Base-by-base conservation (phyloP, 1,284 basidiomycete genomes). In the Pterulicium gracile region DNA sequence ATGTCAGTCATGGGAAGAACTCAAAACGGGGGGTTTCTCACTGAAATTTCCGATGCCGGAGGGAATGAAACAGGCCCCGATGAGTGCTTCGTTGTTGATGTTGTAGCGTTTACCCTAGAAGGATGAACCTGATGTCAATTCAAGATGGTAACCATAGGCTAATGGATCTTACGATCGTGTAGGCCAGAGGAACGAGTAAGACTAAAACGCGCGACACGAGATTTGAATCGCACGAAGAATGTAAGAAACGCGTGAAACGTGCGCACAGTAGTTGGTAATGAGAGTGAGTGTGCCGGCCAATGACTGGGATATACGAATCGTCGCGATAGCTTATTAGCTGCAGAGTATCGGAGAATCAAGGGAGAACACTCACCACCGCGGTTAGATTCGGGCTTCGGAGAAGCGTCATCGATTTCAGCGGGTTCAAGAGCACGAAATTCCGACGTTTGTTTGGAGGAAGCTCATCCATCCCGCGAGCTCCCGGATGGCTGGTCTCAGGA, bases 401-500 rank as follows among this genome's bases (percentile, higher is more conserved):
- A 3, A 85, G 60, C 34, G 55, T 53, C 7, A 87, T 50, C 24
- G 72, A 69, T 1, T 58, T 53, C 41, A 87, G 64, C 1, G 83
- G 82, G 57, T 86, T 86, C 46, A 84, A 58, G 59, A 69, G 71
- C 5, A 75, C 69, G 32, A 63, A 55, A 14, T 42, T 46, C 52
- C 24, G 14, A 51, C 20, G n/a, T 40, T 20, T 2, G 14, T 13
- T 2, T 3, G 13, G 32, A 21, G 12, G 1, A 3, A 21, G 4
- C 36, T 55, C 63, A 27, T 77, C 75, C 12, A 74, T 63, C 0
- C 74, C 70, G n/a, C 64, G 59, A 5, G 70, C 49, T 45, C 65
- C 56, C 44, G 76, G 64, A 54, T 82, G 79, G 14, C 69, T 72
- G 1, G 87, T 89, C 57, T 91, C 88, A 0, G 88, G 86, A 14